A percentile compares a stretch with the other conserved stretches of the same genome.
Conservation (phyloP, 2,329 filamentous ascomycete genomes). For the Fusarium haematococcum region DNA sequence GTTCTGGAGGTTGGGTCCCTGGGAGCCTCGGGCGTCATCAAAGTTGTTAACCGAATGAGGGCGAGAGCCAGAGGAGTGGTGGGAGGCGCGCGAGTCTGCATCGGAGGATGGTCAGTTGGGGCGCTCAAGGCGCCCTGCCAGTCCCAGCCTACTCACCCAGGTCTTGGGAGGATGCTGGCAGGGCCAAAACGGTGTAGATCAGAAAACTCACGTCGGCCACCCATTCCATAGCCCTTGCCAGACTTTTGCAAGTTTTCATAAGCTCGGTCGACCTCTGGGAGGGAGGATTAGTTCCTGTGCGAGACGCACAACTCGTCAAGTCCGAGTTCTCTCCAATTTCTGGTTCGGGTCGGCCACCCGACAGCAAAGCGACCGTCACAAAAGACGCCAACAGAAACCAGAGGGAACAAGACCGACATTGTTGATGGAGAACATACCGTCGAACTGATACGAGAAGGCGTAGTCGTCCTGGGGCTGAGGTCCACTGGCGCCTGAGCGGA, state of each 20-base stretch:
- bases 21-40: conserved; percentile 75
- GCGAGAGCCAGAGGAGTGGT: conserved; percentile 72
- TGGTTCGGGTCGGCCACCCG: neutral
- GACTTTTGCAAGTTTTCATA: conserved; percentile 97
- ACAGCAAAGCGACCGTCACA: neutral
- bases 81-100: conserved; percentile 77
- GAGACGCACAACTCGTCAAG: neutral
- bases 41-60: conserved; percentile 89
- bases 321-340: neutral
- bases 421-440: conserved; percentile 72
- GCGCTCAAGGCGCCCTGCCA: conserved; percentile 28
- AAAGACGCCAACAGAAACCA: neutral
- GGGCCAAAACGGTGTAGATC: conserved; percentile 4
- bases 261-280: conserved; percentile 91
- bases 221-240: conserved; percentile 85
- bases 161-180: conserved; percentile 28
- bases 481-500: conserved; percentile 74
- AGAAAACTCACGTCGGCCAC: conserved; percentile 84
- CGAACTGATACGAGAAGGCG: conserved; percentile 89
- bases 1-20: conserved; percentile 84
- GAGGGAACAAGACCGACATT: neutral
- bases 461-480: conserved; percentile 80
- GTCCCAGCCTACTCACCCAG: conserved; percentile 33
- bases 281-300: conserved; percentile 39
- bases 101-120: conserved; percentile 37